A percentile compares a stretch with the other conserved stretches of the same genome.
These are phyloP conservation scores for Sungouiozyma intestinalis DNA, from an alignment of 805 yeast species.

Conservation along the genomic window DNA sequence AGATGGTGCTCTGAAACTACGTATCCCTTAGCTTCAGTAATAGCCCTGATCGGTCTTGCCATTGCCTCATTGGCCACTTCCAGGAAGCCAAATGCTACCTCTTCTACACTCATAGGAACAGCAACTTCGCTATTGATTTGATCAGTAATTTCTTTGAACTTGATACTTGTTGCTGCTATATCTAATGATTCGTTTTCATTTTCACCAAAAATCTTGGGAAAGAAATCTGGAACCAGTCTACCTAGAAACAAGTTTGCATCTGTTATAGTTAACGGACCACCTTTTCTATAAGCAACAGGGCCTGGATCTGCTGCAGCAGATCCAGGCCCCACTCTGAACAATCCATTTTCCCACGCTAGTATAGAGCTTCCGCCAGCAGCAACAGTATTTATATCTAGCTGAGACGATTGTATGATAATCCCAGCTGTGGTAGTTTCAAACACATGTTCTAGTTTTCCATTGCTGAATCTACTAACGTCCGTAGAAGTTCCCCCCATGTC, in stretches of 20 bases:
- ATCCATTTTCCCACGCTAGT: constrained; percentile 55
- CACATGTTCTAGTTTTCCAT: constrained; percentile 63
- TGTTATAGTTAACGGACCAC: constrained; percentile 76
- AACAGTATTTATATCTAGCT: constrained; percentile 68
- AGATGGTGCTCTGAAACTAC: constrained; percentile 53
- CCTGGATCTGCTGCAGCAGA: constrained; percentile 86
- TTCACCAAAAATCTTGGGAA: constrained; percentile 79
- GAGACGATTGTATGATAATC: constrained; percentile 75
- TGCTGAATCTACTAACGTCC: constrained; percentile 66
- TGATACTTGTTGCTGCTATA: constrained; percentile 35
- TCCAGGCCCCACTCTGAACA: constrained; percentile 78
- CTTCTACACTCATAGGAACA: constrained; percentile 40
- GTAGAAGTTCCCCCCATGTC: constrained; percentile 93
- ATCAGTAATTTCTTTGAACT: constrained; percentile 45
- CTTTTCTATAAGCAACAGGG: constrained; percentile 77
- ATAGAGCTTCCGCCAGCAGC: constrained; percentile 83
- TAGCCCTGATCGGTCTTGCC: constrained; percentile 81
- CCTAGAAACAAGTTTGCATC: constrained; percentile 75
- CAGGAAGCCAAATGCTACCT: constrained; percentile 72
- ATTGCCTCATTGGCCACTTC: constrained; percentile 79
- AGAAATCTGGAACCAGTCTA: constrained; percentile 58
- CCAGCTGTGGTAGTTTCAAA: constrained; percentile 82
- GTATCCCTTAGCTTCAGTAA: constrained; percentile 80
- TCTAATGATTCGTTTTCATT: constrained; percentile 65
- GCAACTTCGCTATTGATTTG: constrained; percentile 41